Conservation (phyloP, 495 filamentous ascomycete genomes). For the Aspergillus leporis region DNA sequence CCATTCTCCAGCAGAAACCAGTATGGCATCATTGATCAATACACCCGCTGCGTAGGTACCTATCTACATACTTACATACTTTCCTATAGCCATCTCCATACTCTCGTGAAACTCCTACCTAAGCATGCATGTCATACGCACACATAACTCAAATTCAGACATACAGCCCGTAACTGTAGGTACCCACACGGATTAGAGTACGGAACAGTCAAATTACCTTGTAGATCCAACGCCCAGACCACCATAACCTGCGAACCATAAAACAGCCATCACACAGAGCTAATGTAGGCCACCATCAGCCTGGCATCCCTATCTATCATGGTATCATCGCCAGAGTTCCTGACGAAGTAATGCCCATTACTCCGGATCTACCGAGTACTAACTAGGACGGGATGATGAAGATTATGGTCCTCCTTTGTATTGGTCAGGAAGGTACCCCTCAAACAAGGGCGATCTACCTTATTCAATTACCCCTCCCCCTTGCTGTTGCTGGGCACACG, state of each 20-base stretch:
- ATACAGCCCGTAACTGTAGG: background rate
- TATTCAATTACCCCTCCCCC: conserved; percentile 5
- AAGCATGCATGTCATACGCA: background rate
- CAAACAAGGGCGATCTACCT: conserved; percentile 3
- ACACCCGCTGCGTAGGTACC: background rate
- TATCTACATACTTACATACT: background rate
- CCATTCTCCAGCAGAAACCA: background rate
- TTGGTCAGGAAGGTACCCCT: background rate
- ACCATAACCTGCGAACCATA: background rate
- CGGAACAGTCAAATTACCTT: background rate
- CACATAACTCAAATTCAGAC: background rate
- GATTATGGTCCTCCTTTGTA: background rate
- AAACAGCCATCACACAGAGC: background rate
- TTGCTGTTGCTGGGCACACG: background rate
- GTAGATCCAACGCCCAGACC: background rate
- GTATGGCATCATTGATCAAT: background rate
- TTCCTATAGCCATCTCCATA: background rate
- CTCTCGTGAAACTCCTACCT: background rate
- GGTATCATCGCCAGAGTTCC: background rate
- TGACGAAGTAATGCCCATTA: background rate
- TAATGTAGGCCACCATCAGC: background rate
- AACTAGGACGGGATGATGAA: background rate
- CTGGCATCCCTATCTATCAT: background rate
- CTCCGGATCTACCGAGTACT: background rate
- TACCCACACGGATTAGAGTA: background rate